Conservation (phyloP, 768 basidiomycete genomes). For the Leucocoprinus leucothites region DNA sequence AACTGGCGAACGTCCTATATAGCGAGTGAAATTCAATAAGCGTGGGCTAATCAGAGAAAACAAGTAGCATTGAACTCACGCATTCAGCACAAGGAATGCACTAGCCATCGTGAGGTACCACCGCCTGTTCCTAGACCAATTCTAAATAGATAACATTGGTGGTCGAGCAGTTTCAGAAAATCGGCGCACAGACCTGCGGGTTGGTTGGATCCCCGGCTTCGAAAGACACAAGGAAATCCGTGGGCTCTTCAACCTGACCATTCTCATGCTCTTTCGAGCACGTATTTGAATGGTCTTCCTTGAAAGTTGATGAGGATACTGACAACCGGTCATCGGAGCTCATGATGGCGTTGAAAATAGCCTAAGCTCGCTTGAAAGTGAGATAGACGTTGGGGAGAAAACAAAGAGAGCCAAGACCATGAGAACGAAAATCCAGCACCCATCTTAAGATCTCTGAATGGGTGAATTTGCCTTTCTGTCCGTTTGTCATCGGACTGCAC, state of each 20-base stretch:
- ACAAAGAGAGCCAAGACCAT: not conserved
- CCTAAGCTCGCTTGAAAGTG: not conserved
- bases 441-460: conserved; percentile 3
- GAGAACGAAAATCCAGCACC: not conserved
- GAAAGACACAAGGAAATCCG: conserved; percentile 35
- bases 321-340: conserved; percentile 11
- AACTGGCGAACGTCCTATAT: too few relatives aligned
- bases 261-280: not conserved
- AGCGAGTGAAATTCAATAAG: too few relatives aligned
- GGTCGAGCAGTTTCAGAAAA: too few relatives aligned
- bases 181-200: conserved; percentile 36
- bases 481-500: conserved; percentile 10
- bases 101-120: conserved; percentile 53
- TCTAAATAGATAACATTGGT: conserved; percentile 28
- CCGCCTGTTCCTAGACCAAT: conserved; percentile 41
- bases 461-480: conserved; percentile 2
- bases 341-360: not conserved
- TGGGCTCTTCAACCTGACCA: conserved; percentile 15
- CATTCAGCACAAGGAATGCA: conserved; percentile 51
- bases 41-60: too few relatives aligned
- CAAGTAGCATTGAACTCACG: conserved; percentile 31
- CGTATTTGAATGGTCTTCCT: conserved; percentile 4
- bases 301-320: conserved; percentile 16
- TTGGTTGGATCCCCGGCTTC: conserved; percentile 39
- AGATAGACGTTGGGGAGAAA: not conserved